These are phyloP conservation scores for Tylopilus plumbeoviolaceoides DNA, from an alignment of 768 basidiomycete species.

Conservation along the genomic window DNA sequence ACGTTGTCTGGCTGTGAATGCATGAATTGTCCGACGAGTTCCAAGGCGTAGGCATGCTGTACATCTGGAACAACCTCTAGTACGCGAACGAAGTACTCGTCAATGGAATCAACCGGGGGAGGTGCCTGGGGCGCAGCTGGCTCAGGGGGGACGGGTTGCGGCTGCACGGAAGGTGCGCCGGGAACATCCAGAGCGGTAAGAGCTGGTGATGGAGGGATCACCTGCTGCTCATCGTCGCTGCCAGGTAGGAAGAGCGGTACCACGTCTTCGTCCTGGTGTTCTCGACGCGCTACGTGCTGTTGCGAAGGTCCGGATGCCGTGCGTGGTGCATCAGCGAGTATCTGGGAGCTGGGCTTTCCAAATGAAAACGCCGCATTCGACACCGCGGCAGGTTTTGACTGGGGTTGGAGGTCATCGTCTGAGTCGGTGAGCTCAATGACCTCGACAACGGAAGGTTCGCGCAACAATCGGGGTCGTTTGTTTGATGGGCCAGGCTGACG, in stretches of 20 bases:
- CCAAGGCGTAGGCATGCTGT: slow-evolving; percentile 47
- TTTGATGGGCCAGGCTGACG: slow-evolving; percentile 16
- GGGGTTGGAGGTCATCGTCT: slow-evolving; percentile 33
- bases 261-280: neutral
- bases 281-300: slow-evolving; percentile 3
- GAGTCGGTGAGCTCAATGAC: slow-evolving; percentile 54
- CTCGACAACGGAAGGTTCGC: slow-evolving; percentile 15
- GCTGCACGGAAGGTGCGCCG: neutral
- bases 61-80: slow-evolving; percentile 73
- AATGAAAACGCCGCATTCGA: slow-evolving; percentile 1
- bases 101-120: slow-evolving; percentile 18
- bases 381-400: slow-evolving; percentile 6
- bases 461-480: slow-evolving; percentile 12
- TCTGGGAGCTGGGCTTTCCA: slow-evolving; percentile 9
- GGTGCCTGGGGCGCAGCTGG: slow-evolving; percentile 7
- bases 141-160: neutral
- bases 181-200: neutral
- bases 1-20: slow-evolving; percentile 33
- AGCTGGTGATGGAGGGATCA: neutral
- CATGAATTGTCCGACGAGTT: slow-evolving; percentile 44
- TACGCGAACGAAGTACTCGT: slow-evolving; percentile 43
- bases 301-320: slow-evolving; percentile 12
- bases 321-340: slow-evolving; percentile 6
- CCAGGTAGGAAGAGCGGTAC: slow-evolving; percentile 37
- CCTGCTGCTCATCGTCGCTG: slow-evolving; percentile 31